Evolutionary conservation across 257 asterid species (phyloP), one percentile per base, ranked within the genome.

Genomic region (Nyctanthes arbortristis): DNA sequence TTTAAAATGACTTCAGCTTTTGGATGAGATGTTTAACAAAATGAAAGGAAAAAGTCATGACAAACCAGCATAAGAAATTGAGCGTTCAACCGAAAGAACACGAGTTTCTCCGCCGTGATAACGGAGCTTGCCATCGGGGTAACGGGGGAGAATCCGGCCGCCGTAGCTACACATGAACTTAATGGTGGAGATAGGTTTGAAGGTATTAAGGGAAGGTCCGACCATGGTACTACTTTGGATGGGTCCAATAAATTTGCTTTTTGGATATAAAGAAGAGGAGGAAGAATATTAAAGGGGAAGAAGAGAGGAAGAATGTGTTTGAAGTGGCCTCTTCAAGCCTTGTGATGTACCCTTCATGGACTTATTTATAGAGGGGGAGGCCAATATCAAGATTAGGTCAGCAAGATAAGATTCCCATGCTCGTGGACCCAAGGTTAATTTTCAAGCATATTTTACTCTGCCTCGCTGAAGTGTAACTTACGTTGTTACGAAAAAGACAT

Each of bases 101-200:
- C 98, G 98, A 57, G 96, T 92, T 18, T 89, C 77, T 20, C 94
- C 94, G 30, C 94, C 91, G 5, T 81, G 77, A 39, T 87, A 87
- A 27, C 88, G 88, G 69, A 87, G 91, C 39, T 83, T 85, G 3
- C 94, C 94, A 29, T 87, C 94, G n/a, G 85, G 80, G 61, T 79
- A 76, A 49, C 94, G 91, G 31, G 91, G 94, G 40, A 83, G 69
- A 54, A 87, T 87, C 63, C 84, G 82, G 75, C 94, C 94, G 24
- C 89, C 91, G 24, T 85, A 87, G 78, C 94, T 87, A 43, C 89
- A 87, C 35, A 85, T 70, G 66, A 87, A 75, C 69, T 87, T 87
- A 77, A 85, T 63, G 70, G 77, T 43, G 20, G 64, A 58, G 29
- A 66, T 10, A 47, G 75, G 66, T 54, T 52, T 72, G 45, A 22